A percentile compares a stretch with the other conserved stretches of the same genome.
Conservation (phyloP, 331 rosid genomes). For the Phaseolus coccineus region DNA sequence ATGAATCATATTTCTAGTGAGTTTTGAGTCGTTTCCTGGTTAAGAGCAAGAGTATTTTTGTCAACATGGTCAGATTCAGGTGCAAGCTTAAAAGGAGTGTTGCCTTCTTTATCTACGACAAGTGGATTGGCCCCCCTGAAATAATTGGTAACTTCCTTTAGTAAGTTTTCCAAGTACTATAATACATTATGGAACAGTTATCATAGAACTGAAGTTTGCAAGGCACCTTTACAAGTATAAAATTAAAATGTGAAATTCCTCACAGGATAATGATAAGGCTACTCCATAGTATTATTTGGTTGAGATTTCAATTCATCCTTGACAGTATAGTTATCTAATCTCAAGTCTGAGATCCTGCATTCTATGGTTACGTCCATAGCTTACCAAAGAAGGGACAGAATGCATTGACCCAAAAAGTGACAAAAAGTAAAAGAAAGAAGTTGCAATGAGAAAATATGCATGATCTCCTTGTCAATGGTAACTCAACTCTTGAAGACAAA, state of each 20-base stretch:
- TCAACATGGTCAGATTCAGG: conserved; percentile 43
- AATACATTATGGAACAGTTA: not conserved
- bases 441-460: not conserved
- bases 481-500: not conserved
- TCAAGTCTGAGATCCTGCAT: not conserved
- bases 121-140: conserved; percentile 71
- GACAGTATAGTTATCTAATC: not conserved
- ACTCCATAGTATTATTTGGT: not conserved
- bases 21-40: conserved; percentile 41
- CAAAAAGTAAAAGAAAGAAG: not conserved
- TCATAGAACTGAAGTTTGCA: conserved; percentile 3
- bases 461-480: not conserved
- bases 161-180: not conserved
- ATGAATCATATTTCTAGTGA: not conserved
- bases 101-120: conserved; percentile 56
- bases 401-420: not conserved
- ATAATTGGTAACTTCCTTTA: conserved; percentile 33
- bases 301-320: not conserved
- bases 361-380: not conserved
- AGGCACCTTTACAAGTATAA: not conserved
- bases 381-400: not conserved
- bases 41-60: conserved; percentile 51
- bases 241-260: not conserved
- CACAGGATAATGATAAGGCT: not conserved
- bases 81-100: conserved; percentile 59